phyloP scores from a whole-genome alignment of 352 stramenopile genomes.

The Pythium folliculosum region DNA sequence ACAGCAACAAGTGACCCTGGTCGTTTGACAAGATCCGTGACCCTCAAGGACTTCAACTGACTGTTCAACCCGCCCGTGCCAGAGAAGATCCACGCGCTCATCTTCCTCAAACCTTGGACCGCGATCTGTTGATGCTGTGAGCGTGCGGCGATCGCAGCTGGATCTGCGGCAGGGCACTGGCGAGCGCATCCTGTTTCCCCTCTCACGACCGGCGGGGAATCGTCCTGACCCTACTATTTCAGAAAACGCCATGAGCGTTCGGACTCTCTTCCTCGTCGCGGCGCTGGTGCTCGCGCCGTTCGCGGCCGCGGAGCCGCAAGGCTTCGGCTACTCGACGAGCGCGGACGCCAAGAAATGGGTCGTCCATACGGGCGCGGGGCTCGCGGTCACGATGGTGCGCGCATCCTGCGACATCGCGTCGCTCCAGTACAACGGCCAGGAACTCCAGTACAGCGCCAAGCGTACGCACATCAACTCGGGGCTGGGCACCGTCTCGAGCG shows the following conservation, averaged over 20 bases:
- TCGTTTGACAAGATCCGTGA: no score
- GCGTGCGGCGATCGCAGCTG: neutral
- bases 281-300: neutral
- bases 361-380: conserved; percentile 34
- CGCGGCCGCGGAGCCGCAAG: neutral
- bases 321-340: conserved; percentile 35
- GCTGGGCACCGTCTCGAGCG: conserved; percentile 34
- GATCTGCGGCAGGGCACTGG: neutral
- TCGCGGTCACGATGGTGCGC: conserved; percentile 39
- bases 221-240: no score
- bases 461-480: conserved; percentile 47
- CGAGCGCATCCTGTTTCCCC: neutral
- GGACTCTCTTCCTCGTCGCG: neutral
- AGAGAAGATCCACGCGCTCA: neutral
- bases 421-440: conserved; percentile 47
- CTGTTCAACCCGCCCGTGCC: no score
- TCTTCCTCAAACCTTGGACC: no score
- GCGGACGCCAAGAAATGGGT: conserved; percentile 36
- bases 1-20: no score
- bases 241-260: neutral
- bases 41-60: no score
- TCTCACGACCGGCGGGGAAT: no score
- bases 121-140: neutral
- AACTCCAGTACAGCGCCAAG: conserved; percentile 49
- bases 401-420: conserved; percentile 47